A percentile compares a stretch with the other conserved stretches of the same genome.
Evolutionary conservation across 192 early-diverging fungal genomes (phyloP).

Genomic region (Cetraspora pellucida): DNA sequence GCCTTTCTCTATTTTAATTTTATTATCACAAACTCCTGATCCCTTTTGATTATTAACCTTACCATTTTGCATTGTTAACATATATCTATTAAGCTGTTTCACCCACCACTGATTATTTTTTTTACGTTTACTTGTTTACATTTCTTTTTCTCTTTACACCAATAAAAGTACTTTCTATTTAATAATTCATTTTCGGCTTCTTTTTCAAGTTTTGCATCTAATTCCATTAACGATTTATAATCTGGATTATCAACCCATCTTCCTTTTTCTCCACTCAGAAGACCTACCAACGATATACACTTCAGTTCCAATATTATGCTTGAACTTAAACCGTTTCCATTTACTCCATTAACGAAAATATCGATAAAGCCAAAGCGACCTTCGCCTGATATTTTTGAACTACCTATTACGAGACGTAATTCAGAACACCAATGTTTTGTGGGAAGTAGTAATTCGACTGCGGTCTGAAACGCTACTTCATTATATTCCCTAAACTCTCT

Average conservation of each 20-base stretch:
- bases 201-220: constrained; percentile 7
- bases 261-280: background rate
- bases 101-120: constrained; percentile 4
- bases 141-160: constrained; percentile 1
- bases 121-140: background rate
- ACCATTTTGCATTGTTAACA: background rate
- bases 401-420: too few species aligned
- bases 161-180: background rate
- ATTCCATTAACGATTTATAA: background rate
- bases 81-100: background rate
- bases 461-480: too few species aligned
- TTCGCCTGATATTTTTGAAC: background rate
- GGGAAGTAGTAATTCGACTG: too few species aligned
- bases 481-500: background rate
- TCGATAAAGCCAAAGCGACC: too few species aligned
- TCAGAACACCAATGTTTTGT: too few species aligned
- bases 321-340: too few species aligned
- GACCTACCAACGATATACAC: background rate
- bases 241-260: background rate
- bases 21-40: background rate
- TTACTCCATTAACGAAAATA: too few species aligned
- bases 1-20: constrained; percentile 1
- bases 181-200: background rate
- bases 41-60: background rate
- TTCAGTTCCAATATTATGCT: too few species aligned